These are phyloP conservation scores for Carex kokanica DNA, from an alignment of 176 grass and related monocot genomes.

Conservation along the genomic window DNA sequence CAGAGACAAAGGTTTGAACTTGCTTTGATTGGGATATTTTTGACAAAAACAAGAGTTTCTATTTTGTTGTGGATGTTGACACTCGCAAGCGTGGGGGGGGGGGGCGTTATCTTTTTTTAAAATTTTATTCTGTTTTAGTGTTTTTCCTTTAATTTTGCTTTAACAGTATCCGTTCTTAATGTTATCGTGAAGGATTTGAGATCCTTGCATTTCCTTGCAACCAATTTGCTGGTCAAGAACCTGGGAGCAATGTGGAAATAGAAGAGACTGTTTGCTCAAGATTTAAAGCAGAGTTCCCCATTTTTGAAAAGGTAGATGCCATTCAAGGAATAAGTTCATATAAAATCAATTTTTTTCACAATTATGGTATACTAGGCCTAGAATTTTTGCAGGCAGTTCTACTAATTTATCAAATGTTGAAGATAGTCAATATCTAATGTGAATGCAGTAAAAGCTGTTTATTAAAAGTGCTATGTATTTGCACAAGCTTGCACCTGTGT, in stretches of 20 bases:
- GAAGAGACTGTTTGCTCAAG: conserved; percentile 82
- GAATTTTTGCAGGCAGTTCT: neutral
- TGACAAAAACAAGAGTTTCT: neutral
- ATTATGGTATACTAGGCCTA: neutral
- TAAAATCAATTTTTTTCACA: neutral
- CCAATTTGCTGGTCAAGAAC: conserved; percentile 74
- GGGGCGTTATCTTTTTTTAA: neutral
- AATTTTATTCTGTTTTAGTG: neutral
- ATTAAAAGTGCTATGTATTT: neutral
- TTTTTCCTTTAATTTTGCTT: neutral
- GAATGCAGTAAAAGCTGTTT: neutral
- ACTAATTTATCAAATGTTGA: neutral
- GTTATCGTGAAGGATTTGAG: conserved; percentile 53
- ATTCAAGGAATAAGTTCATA: neutral
- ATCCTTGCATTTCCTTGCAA: conserved; percentile 88
- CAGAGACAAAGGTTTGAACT: conserved; percentile 62
- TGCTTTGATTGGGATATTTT: conserved; percentile 15
- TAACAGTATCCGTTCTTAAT: neutral
- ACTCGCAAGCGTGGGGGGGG: neutral
- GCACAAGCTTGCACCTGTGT: neutral
- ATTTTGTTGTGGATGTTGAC: neutral
- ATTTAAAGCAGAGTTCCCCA: conserved; percentile 94
- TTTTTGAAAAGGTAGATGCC: conserved; percentile 79
- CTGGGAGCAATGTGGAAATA: conserved; percentile 79
- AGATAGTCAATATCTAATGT: neutral